These are phyloP conservation scores for Quaeritorhiza haematococci DNA, from an alignment of 371 early-diverging fungal genomes.

Conservation along the genomic window DNA sequence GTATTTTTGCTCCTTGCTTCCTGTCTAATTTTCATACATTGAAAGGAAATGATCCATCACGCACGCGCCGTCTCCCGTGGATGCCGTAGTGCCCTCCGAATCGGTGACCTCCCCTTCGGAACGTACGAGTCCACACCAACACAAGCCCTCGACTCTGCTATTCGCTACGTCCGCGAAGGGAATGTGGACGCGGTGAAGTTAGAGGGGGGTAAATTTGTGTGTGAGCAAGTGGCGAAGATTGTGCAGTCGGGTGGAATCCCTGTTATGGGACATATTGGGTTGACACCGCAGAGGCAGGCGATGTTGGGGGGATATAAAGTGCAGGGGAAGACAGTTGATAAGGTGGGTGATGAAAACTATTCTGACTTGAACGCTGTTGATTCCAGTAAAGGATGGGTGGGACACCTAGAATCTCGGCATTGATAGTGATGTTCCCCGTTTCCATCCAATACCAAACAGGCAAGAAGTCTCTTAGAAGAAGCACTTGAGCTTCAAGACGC, in stretches of 20 bases:
- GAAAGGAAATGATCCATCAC: conserved; percentile 92
- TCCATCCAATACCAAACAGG: too few species aligned
- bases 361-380: too few species aligned
- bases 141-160: conserved; percentile 68
- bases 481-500: conserved; percentile 86
- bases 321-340: conserved; percentile 80
- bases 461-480: conserved; percentile 69
- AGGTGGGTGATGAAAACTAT: neutral
- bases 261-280: conserved; percentile 87
- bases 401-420: neutral
- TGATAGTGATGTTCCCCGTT: neutral
- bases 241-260: conserved; percentile 77
- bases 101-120: conserved; percentile 91
- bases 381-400: neutral
- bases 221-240: conserved; percentile 64
- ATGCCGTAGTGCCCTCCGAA: conserved; percentile 64
- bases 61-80: conserved; percentile 85
- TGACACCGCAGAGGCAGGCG: conserved; percentile 89
- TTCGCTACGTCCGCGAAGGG: conserved; percentile 81
- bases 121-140: conserved; percentile 74
- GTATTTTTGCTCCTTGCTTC: neutral
- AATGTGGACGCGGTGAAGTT: conserved; percentile 92
- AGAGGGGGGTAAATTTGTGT: conserved; percentile 87
- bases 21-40: neutral
- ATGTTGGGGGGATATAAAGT: conserved; percentile 86